Conservation (phyloP, 164 flowering plant species). For the Kingdonia uniflora region DNA sequence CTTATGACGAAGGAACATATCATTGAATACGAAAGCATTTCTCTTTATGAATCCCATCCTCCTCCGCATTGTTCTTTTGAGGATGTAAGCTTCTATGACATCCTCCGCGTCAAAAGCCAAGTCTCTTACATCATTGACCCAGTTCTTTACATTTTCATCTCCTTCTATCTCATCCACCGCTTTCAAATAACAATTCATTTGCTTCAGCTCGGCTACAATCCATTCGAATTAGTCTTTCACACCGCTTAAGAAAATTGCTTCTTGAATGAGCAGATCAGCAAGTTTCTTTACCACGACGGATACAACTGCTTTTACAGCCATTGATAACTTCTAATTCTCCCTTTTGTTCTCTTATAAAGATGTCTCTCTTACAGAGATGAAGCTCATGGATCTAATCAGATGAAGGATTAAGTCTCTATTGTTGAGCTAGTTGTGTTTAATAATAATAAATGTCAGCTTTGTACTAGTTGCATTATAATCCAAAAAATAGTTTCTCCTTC, state of each 20-base stretch:
- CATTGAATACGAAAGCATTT: neutral
- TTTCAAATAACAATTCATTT: no score
- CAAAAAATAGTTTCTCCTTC: no score
- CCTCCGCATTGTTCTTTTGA: neutral
- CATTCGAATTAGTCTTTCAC: neutral
- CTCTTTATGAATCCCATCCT: neutral
- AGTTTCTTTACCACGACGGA: neutral
- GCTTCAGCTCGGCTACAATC: no score
- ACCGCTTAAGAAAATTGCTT: neutral
- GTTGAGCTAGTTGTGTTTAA: no score
- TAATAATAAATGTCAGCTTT: no score
- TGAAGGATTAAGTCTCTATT: no score
- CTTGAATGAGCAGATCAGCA: neutral
- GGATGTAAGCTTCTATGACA: neutral
- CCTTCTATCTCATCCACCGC: no score
- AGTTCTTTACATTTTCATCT: neutral
- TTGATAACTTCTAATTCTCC: neutral
- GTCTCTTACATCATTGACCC: constrained; percentile 3
- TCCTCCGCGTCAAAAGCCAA: constrained; percentile 7
- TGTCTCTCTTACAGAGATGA: no score
- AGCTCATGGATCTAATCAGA: no score
- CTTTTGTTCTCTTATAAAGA: no score
- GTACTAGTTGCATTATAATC: no score
- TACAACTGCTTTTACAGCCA: constrained; percentile 4
- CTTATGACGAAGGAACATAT: neutral